Evolutionary conservation across 2,329 filamentous ascomycete genomes (phyloP).

Genomic region (Neoarthrinium moseri): DNA sequence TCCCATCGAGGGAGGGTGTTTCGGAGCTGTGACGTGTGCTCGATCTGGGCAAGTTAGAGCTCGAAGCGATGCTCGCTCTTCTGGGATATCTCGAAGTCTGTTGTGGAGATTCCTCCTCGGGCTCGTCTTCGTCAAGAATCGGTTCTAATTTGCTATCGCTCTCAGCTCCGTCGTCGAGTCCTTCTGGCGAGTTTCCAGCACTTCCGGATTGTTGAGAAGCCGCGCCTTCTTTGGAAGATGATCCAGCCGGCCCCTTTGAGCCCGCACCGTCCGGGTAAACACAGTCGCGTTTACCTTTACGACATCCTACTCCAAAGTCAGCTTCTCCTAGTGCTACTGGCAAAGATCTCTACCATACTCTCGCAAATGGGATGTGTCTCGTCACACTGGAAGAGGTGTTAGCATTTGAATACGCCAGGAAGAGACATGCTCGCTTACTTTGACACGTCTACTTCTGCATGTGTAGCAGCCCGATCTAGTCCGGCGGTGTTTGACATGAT

Average conservation of each 20-base stretch:
- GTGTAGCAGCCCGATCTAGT: constrained; percentile 94
- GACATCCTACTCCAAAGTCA: constrained; percentile 83
- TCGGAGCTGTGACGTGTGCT: constrained; percentile 49
- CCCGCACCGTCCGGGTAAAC: constrained; percentile 74
- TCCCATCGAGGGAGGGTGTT: constrained; percentile 49
- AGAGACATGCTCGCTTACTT: constrained; percentile 43
- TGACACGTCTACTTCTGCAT: constrained; percentile 85
- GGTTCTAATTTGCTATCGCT: constrained; percentile 44
- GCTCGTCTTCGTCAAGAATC: constrained; percentile 56
- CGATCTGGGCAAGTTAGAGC: constrained; percentile 32
- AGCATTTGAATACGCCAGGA: constrained; percentile 19
- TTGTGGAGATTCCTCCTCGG: constrained; percentile 28
- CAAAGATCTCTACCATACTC: constrained; percentile 44
- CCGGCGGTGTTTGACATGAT: constrained; percentile 87
- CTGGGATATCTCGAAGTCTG: constrained; percentile 24
- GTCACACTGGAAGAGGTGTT: constrained; percentile 68
- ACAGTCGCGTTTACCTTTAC: constrained; percentile 88
- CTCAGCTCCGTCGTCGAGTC: constrained; percentile 46
- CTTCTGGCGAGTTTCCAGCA: constrained; percentile 53
- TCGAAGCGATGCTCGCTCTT: constrained; percentile 37
- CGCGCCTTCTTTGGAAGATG: constrained; percentile 36
- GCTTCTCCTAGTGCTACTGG: too few species aligned
- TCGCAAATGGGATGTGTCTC: constrained; percentile 87
- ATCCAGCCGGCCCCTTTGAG: constrained; percentile 35
- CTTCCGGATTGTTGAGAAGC: constrained; percentile 41